Evolutionary conservation across 257 asterid genomes (phyloP), one percentile per base, ranked within the genome.

Genomic region (Datura wrightii): DNA sequence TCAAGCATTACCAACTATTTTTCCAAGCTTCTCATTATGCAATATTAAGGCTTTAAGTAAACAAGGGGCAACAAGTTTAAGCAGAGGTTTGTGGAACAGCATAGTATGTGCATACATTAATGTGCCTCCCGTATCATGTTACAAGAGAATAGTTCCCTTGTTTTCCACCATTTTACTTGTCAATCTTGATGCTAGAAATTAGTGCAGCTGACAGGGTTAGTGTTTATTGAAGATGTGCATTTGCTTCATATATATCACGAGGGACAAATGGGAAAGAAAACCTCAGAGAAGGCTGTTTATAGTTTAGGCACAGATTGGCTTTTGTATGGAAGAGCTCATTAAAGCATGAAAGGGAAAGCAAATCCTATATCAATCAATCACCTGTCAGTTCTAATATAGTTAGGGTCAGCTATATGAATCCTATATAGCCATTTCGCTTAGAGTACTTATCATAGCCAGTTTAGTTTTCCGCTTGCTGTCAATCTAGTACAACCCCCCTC

Each of bases 1-100:
- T 66, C 76, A 37, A 14, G 76, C 76, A 66, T 37, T 66, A 66
- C 76, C 76, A 37, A 66, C 48, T 66, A 66, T 37, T 5, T 66
- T 66, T 66, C 76, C 31, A 37, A 36, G n/a, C 19, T 37, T n/a
- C 11, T 66, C 48, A 37, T 14, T 14, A 66, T 37, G 11, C 37
- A 37, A 66, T 36, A 65, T 66, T 66, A 37, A 66, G 48, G 50
- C 76, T 66, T 37, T 66, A 37, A 66, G 24, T 66, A 66, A 37
- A 37, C 50, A 36, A 66, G 24, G 1, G 48, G 48, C 76, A 37
- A 66, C 19, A 14, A 37, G 44, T 66, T 66, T 66, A 66, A 36
- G 48, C 76, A 36, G 50, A 66, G 76, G 13, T 66, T 14, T 8
- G 44, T 5, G 50, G 24, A 66, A 66, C 50, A 37, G 44, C 76